phyloP scores from a whole-genome alignment of 176 grass and related monocot species.

The Pontederia paniculata region DNA sequence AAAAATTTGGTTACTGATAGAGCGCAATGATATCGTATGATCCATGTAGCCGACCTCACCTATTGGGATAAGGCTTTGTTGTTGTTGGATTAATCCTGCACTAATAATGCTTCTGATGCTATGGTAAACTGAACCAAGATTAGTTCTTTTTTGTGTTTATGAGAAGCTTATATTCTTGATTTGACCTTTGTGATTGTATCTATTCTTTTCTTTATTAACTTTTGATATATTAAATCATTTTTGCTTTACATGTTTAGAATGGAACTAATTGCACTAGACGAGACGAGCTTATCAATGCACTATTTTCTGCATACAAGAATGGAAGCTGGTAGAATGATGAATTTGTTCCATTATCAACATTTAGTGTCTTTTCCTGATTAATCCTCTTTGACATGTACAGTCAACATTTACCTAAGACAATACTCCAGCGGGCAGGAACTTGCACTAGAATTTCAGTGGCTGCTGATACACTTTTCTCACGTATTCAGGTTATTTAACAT shows the following conservation, averaged over 20 bases:
- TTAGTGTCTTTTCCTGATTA: conserved; percentile 17
- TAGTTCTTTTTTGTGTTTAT: too few species aligned
- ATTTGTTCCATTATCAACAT: conserved; percentile 22
- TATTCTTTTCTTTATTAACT: background rate
- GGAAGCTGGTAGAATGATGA: conserved; percentile 40
- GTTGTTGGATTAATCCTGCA: too few species aligned
- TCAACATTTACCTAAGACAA: conserved; percentile 36
- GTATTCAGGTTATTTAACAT: conserved; percentile 51
- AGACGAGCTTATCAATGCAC: conserved; percentile 45
- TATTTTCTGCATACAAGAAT: conserved; percentile 45
- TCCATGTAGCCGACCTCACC: too few species aligned
- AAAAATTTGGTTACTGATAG: too few species aligned
- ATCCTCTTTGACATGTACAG: conserved; percentile 35
- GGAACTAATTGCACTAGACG: conserved; percentile 32
- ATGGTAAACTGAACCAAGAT: too few species aligned
- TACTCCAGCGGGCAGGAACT: conserved; percentile 46
- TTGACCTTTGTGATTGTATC: background rate
- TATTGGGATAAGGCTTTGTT: too few species aligned
- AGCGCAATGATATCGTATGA: too few species aligned
- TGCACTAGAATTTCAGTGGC: conserved; percentile 51
- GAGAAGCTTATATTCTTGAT: background rate
- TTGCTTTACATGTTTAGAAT: conserved; percentile 37
- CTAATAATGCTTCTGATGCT: too few species aligned
- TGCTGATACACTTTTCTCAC: conserved; percentile 69
- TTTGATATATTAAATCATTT: background rate